Evolutionary conservation across 1,284 basidiomycete genomes (phyloP).

Genomic region (Flammula alnicola): DNA sequence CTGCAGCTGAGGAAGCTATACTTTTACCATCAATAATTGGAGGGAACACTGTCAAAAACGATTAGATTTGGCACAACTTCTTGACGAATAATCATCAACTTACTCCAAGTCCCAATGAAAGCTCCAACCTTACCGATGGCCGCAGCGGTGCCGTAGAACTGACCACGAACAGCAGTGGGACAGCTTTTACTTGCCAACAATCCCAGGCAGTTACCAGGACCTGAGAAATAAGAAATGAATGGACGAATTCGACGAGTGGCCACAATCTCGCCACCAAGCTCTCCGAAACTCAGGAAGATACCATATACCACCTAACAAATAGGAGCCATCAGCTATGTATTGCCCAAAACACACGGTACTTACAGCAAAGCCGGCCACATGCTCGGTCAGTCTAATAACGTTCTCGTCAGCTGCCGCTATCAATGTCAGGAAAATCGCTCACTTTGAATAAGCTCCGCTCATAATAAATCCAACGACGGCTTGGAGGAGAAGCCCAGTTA

Average conservation of each 20-base stretch:
- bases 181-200: conserved; percentile 83
- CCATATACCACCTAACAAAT: conserved; percentile 75
- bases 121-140: conserved; percentile 92
- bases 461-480: conserved; percentile 83
- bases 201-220: conserved; percentile 83
- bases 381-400: conserved; percentile 49
- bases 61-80: conserved; percentile 7
- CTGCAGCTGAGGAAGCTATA: not conserved
- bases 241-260: not conserved
- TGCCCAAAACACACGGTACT: conserved; percentile 45
- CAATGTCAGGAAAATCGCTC: conserved; percentile 18
- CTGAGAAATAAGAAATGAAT: conserved; percentile 31
- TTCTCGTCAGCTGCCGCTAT: not conserved
- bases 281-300: conserved; percentile 87
- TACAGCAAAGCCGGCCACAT: conserved; percentile 82
- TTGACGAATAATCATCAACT: conserved; percentile 26
- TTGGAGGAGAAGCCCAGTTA: conserved; percentile 71
- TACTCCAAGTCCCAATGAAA: conserved; percentile 82
- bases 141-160: conserved; percentile 86
- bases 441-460: conserved; percentile 75
- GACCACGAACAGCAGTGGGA: conserved; percentile 85
- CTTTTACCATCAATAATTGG: conserved; percentile 63
- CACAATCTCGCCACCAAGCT: conserved; percentile 48
- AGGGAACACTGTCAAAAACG: conserved; percentile 59
- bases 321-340: conserved; percentile 37